phyloP scores from a whole-genome alignment of 768 basidiomycete species.

The Suillus paluster region DNA sequence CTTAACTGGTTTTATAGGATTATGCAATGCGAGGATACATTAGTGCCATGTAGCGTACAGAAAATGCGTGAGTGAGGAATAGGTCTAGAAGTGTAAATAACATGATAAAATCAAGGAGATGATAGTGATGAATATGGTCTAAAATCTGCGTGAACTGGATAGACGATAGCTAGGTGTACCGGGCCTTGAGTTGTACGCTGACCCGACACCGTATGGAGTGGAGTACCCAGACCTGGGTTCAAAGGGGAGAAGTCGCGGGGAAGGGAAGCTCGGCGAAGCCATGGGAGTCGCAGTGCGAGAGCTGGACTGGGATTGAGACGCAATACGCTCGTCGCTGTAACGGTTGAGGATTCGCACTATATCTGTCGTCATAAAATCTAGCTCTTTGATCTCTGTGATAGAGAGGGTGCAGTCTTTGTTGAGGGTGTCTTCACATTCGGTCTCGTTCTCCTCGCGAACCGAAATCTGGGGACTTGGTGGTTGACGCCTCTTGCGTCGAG shows the following conservation, averaged over 20 bases:
- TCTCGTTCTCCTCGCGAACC: slow-evolving; percentile 54
- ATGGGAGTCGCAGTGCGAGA: slow-evolving; percentile 72
- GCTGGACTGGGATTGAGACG: slow-evolving; percentile 58
- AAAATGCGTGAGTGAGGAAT: slow-evolving; percentile 14
- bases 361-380: slow-evolving; percentile 74
- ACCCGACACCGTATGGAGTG: slow-evolving; percentile 53
- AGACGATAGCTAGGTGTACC: slow-evolving; percentile 62
- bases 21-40: slow-evolving; percentile 15
- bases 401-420: slow-evolving; percentile 58
- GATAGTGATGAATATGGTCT: slow-evolving; percentile 6
- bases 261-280: slow-evolving; percentile 50
- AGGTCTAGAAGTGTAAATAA: slow-evolving; percentile 14
- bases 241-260: slow-evolving; percentile 39
- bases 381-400: slow-evolving; percentile 69
- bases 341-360: slow-evolving; percentile 75
- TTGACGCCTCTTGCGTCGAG: slow-evolving; percentile 31
- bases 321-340: slow-evolving; percentile 68
- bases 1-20: background rate
- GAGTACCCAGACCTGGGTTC: slow-evolving; percentile 62
- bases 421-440: slow-evolving; percentile 50
- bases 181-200: slow-evolving; percentile 59
- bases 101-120: slow-evolving; percentile 8
- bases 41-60: slow-evolving; percentile 25
- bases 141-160: slow-evolving; percentile 39
- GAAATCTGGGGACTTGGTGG: slow-evolving; percentile 39